These are phyloP conservation scores for Verticillium zaregamsianum DNA, from an alignment of 2,329 filamentous ascomycete genomes.

Conservation along the genomic window DNA sequence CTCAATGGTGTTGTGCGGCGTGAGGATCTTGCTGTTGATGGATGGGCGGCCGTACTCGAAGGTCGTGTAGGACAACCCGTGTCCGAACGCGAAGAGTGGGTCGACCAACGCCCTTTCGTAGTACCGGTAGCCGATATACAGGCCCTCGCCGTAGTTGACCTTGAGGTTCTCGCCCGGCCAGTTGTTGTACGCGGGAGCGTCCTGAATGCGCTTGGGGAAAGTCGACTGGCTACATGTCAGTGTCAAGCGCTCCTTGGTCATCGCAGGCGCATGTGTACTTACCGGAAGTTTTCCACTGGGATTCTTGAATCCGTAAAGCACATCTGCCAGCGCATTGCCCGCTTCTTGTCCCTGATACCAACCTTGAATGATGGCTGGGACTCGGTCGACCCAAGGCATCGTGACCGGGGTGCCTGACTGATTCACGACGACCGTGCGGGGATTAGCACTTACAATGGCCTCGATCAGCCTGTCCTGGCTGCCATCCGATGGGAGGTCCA, in stretches of 20 bases:
- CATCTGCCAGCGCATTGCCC: conserved; percentile 65
- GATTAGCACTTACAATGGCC: conserved; percentile 58
- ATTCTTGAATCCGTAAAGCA: conserved; percentile 59
- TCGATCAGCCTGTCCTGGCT: conserved; percentile 60
- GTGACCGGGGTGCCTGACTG: conserved; percentile 65
- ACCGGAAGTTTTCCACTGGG: conserved; percentile 67
- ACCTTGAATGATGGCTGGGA: conserved; percentile 67
- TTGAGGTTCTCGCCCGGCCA: conserved; percentile 68
- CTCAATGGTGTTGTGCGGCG: conserved; percentile 34
- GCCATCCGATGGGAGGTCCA: conserved; percentile 61
- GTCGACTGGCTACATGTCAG: conserved; percentile 40
- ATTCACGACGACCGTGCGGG: conserved; percentile 63
- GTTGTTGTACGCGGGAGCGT: conserved; percentile 68
- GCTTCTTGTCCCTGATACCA: conserved; percentile 72
- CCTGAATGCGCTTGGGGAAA: conserved; percentile 59
- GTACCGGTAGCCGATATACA: conserved; percentile 70
- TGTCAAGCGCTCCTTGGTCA: background rate
- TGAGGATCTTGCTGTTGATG: conserved; percentile 37
- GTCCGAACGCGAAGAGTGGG: conserved; percentile 68
- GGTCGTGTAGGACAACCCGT: conserved; percentile 68
- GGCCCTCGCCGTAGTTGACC: conserved; percentile 66
- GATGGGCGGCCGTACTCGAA: conserved; percentile 60
- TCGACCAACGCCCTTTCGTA: conserved; percentile 59
- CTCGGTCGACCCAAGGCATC: conserved; percentile 65
- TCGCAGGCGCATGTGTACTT: conserved; percentile 6